These are phyloP conservation scores for Berberis thunbergii DNA, from an alignment of 164 flowering plant species.

Conservation along the genomic window DNA sequence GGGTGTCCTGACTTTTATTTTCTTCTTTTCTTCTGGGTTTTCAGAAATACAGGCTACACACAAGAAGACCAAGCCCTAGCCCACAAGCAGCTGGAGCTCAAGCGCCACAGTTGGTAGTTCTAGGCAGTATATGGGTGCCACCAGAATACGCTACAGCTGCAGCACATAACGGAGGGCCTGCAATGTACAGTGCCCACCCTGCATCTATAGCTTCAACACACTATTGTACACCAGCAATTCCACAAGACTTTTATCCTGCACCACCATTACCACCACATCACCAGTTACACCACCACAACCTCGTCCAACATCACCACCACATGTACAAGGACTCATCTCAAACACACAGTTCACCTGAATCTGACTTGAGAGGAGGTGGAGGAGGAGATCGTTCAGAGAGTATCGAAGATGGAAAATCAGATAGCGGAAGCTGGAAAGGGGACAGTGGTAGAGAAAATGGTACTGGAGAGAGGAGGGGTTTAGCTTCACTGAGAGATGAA, in stretches of 20 bases:
- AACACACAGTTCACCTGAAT: constrained; percentile 42
- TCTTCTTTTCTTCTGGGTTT: constrained; percentile 9
- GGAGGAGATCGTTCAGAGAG: constrained; percentile 54
- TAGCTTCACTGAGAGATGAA: constrained; percentile 46
- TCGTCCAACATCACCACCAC: constrained; percentile 47
- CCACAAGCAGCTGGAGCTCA: constrained; percentile 12
- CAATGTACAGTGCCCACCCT: constrained; percentile 55
- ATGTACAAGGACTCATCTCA: constrained; percentile 38
- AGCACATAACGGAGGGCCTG: constrained; percentile 32
- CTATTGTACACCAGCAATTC: constrained; percentile 34
- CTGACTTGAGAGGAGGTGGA: constrained; percentile 36
- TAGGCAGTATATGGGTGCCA: constrained; percentile 48
- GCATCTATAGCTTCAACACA: constrained; percentile 42
- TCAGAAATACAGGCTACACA: constrained; percentile 88
- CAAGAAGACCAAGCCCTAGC: constrained; percentile 31
- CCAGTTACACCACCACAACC: constrained; percentile 53
- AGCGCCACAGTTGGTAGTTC: constrained; percentile 18
- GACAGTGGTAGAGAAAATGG: constrained; percentile 40
- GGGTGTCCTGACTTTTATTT: background rate
- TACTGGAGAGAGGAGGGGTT: constrained; percentile 35
- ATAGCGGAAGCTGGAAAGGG: constrained; percentile 60
- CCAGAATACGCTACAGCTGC: constrained; percentile 40
- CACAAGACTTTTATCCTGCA: constrained; percentile 63
- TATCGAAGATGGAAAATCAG: constrained; percentile 57
- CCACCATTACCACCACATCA: constrained; percentile 36